Conservation (phyloP, 306 rosid species). For the Vigna radiata region DNA sequence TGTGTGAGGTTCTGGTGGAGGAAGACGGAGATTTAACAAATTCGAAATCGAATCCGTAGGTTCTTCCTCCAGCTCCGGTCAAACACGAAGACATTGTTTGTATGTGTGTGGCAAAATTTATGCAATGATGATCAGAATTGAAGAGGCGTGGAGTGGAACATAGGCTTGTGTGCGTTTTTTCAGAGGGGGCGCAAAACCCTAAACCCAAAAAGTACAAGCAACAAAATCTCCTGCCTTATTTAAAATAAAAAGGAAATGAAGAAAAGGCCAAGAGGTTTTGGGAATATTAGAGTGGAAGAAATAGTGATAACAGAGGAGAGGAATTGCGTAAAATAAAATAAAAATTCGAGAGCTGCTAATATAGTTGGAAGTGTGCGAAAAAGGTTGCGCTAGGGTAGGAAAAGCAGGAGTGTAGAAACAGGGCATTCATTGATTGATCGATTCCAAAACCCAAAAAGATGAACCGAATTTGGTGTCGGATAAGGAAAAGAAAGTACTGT, state of each 20-base stretch:
- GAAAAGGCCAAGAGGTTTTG: constrained; percentile 57
- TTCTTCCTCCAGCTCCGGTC: constrained; percentile 73
- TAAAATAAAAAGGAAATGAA: constrained; percentile 10
- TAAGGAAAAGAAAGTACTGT: neutral
- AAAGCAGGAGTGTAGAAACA: neutral
- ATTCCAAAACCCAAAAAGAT: constrained; percentile 37
- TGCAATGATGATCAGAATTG: constrained; percentile 2
- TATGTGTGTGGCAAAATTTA: neutral
- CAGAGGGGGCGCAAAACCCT: constrained; percentile 55
- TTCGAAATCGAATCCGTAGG: constrained; percentile 83
- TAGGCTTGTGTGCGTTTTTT: neutral
- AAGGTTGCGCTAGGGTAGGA: neutral
- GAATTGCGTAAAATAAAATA: neutral
- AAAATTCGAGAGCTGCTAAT: neutral
- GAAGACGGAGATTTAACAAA: constrained; percentile 73
- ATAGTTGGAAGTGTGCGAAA: neutral
- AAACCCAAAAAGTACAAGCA: constrained; percentile 62
- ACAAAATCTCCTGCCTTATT: constrained; percentile 30
- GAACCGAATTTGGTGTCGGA: constrained; percentile 26
- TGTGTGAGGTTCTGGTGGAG: constrained; percentile 61
- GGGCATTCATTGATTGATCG: neutral
- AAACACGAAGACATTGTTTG: constrained; percentile 78
- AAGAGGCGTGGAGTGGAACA: neutral
- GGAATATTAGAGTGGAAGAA: constrained; percentile 32
- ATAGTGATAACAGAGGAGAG: neutral